Evolutionary conservation across 31 red algal species (phyloP).

Genomic region (Odonthalia washingtoniensis): DNA sequence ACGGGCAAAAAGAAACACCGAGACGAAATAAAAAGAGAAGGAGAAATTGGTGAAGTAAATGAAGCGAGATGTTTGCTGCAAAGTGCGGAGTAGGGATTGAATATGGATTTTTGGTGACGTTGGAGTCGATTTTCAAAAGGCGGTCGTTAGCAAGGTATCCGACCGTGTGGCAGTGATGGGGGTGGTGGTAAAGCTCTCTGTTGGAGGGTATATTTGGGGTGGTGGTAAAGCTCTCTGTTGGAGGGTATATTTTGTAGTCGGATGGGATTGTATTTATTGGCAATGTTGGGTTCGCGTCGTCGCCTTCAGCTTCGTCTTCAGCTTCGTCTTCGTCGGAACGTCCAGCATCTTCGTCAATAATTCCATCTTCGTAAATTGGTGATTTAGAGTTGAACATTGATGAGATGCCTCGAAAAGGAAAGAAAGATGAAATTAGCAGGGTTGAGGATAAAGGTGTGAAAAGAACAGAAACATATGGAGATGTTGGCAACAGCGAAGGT

Average conservation of each 20-base stretch:
- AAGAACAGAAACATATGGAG: not conserved
- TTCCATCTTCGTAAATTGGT: too few relatives aligned
- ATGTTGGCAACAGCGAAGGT: not conserved
- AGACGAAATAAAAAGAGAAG: not conserved
- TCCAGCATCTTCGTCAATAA: not conserved
- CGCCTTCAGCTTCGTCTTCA: not conserved
- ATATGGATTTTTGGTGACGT: constrained; percentile 54
- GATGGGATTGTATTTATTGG: not conserved
- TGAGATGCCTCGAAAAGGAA: not conserved
- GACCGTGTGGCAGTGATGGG: constrained; percentile 40
- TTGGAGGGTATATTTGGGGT: constrained; percentile 16
- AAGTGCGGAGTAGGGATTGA: constrained; percentile 35
- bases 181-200: too few relatives aligned
- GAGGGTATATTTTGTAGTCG: too few relatives aligned
- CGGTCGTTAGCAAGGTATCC: constrained; percentile 25
- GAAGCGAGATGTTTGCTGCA: constrained; percentile 23
- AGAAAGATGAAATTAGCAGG: not conserved
- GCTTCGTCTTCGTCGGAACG: not conserved
- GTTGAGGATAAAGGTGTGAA: not conserved
- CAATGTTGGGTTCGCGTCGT: not conserved
- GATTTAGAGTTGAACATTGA: too few relatives aligned
- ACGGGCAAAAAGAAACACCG: not conserved
- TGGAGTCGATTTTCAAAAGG: constrained; percentile 42
- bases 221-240: too few relatives aligned
- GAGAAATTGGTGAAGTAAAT: not conserved